These are phyloP conservation scores for Tylopilus subfusipes DNA, from an alignment of 768 basidiomycete species.

Conservation along the genomic window DNA sequence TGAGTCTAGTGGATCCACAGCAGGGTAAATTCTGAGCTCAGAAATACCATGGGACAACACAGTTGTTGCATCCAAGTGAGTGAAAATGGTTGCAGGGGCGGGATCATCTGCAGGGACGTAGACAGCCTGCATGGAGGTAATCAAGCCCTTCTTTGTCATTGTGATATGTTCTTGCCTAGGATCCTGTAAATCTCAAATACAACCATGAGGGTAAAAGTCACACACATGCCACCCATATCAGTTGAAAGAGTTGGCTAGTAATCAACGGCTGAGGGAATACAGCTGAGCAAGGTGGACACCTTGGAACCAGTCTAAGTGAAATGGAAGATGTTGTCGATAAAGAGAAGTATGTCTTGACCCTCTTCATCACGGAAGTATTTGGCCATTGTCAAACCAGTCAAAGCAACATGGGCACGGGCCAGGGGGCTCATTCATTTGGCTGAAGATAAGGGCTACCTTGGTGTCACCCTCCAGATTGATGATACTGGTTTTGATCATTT, in stretches of 20 bases:
- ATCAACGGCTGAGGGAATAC: slow-evolving; percentile 99
- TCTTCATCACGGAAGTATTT: too few relatives aligned
- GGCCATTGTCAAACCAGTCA: too few relatives aligned
- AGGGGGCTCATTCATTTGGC: slow-evolving; percentile 99
- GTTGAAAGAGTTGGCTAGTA: too few relatives aligned
- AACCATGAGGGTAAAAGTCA: slow-evolving; percentile 11
- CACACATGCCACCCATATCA: too few relatives aligned
- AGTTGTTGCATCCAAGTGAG: too few relatives aligned
- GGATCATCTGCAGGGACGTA: slow-evolving; percentile 99
- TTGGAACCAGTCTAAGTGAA: slow-evolving; percentile 99
- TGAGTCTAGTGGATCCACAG: slow-evolving; percentile 98
- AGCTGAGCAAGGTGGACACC: slow-evolving; percentile 98
- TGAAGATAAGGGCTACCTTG: slow-evolving; percentile 99
- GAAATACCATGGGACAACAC: slow-evolving; percentile 99
- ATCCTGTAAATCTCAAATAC: slow-evolving; percentile 4
- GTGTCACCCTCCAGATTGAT: slow-evolving; percentile 99
- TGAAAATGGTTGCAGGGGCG: slow-evolving; percentile 98
- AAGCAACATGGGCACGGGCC: slow-evolving; percentile 99
- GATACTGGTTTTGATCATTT: slow-evolving; percentile 99
- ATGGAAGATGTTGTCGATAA: slow-evolving; percentile 99
- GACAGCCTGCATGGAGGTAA: slow-evolving; percentile 99
- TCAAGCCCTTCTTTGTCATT: slow-evolving; percentile 99
- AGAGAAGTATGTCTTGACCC: too few relatives aligned
- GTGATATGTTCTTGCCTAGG: slow-evolving; percentile 98
- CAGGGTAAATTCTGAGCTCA: slow-evolving; percentile 98